Conservation (phyloP, 345 rosid species). For the Combretum micranthum region DNA sequence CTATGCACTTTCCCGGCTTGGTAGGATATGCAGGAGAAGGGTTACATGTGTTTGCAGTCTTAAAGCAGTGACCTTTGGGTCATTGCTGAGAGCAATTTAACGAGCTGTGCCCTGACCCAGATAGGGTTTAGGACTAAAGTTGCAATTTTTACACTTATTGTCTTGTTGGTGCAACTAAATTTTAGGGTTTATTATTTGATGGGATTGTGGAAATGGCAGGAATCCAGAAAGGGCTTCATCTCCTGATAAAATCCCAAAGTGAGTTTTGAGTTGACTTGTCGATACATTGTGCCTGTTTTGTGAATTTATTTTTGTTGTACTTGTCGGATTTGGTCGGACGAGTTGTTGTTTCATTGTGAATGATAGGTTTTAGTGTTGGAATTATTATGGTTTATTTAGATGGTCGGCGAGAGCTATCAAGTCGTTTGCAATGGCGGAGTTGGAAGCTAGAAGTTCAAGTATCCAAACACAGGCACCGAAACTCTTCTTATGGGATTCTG, state of each 20-base stretch:
- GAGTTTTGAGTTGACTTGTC: slow-evolving; percentile 23
- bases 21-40: too few species aligned
- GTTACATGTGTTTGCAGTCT: too few species aligned
- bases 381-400: slow-evolving; percentile 23
- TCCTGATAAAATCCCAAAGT: slow-evolving; percentile 52
- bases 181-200: background rate
- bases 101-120: too few species aligned
- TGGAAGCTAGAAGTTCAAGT: slow-evolving; percentile 91
- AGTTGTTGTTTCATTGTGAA: background rate
- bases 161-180: background rate
- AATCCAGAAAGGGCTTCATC: slow-evolving; percentile 36
- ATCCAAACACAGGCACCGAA: slow-evolving; percentile 77
- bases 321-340: background rate
- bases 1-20: too few species aligned
- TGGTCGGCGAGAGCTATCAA: slow-evolving; percentile 92
- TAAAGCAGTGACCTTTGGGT: too few species aligned
- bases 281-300: background rate
- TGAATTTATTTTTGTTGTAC: background rate
- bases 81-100: too few species aligned
- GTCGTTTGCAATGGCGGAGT: slow-evolving; percentile 70
- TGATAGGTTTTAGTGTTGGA: background rate
- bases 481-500: slow-evolving; percentile 83
- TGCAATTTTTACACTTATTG: background rate
- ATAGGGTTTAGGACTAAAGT: too few species aligned
- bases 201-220: slow-evolving; percentile 34